phyloP scores from a whole-genome alignment of 345 rosid species.

The Murraya koenigii region DNA sequence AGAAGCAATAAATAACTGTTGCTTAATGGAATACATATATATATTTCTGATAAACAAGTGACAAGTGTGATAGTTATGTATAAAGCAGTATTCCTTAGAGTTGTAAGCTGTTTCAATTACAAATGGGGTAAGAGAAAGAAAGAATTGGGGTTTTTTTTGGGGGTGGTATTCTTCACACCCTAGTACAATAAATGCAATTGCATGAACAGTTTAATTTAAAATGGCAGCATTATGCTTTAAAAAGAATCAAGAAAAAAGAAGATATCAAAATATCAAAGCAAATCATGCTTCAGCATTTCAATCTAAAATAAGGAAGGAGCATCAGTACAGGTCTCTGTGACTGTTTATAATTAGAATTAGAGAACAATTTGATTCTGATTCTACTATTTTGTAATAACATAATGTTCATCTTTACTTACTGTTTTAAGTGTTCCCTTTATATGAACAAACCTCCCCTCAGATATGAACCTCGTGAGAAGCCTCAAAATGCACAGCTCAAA shows the following conservation, averaged over 20 bases:
- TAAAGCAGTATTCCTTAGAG: no score
- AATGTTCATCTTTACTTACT: constrained; percentile 36
- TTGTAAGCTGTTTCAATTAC: no score
- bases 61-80: no score
- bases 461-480: constrained; percentile 74
- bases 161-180: neutral
- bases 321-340: neutral
- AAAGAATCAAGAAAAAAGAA: neutral
- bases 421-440: constrained; percentile 85
- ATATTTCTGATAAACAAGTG: no score
- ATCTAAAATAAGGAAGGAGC: neutral
- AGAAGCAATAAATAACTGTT: constrained; percentile 1
- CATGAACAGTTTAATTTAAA: neutral
- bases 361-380: neutral
- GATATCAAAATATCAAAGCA: neutral
- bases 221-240: neutral
- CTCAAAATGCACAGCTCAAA: constrained; percentile 90
- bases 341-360: neutral
- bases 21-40: neutral
- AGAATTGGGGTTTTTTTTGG: no score
- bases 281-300: neutral
- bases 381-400: neutral
- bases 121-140: no score
- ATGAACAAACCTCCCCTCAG: constrained; percentile 62
- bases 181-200: neutral